phyloP scores from a whole-genome alignment of 257 asterid genomes.

The Ilex aquifolium region DNA sequence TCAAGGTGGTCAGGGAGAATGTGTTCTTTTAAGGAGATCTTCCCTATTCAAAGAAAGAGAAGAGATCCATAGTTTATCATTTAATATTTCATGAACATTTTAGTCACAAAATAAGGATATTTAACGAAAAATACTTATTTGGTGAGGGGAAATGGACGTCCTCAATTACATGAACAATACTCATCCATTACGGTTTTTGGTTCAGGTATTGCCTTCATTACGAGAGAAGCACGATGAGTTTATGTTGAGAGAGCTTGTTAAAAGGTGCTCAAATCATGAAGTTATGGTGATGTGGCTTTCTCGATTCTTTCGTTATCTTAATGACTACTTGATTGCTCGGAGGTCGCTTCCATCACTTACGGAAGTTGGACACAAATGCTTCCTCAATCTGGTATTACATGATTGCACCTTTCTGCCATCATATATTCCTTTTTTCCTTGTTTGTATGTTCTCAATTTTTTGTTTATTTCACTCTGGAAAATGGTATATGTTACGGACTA shows the following conservation, averaged over 20 bases:
- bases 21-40: too few relatives aligned
- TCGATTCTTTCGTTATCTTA: conserved; percentile 83
- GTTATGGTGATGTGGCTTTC: conserved; percentile 99
- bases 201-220: conserved; percentile 69
- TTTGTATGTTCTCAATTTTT: not conserved
- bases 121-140: too few relatives aligned
- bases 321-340: conserved; percentile 92
- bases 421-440: not conserved
- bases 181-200: conserved; percentile 1
- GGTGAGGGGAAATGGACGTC: too few relatives aligned
- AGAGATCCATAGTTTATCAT: too few relatives aligned
- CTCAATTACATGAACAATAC: too few relatives aligned
- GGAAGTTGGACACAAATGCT: conserved; percentile 93
- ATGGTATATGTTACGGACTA: not conserved
- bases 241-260: conserved; percentile 91
- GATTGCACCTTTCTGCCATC: not conserved
- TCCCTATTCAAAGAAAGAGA: too few relatives aligned
- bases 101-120: too few relatives aligned
- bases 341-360: conserved; percentile 89
- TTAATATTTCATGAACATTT: too few relatives aligned
- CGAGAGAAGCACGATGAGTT: conserved; percentile 91
- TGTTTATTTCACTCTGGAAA: not conserved
- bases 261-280: conserved; percentile 92
- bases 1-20: too few relatives aligned
- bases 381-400: conserved; percentile 69